phyloP scores from a whole-genome alignment of 2,329 filamentous ascomycete genomes.

The Corniculantispora saksenae region DNA sequence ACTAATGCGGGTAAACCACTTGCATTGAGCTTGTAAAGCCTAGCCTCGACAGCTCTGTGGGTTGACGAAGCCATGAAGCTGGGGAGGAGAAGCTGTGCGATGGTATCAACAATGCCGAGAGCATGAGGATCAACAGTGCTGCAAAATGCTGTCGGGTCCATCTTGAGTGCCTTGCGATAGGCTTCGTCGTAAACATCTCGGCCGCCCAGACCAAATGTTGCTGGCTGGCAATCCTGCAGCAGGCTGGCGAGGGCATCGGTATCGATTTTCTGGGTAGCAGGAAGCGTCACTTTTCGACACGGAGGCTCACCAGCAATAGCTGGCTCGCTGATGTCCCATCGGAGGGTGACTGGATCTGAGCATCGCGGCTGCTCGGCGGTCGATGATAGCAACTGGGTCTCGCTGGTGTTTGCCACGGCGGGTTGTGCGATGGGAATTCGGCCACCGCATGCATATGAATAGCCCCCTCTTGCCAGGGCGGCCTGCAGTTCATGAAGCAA shows the following conservation, averaged over 20 bases:
- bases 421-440: too few species aligned
- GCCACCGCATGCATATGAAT: too few species aligned
- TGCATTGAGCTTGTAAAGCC: conserved; percentile 61
- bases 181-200: conserved; percentile 51
- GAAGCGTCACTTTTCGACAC: background rate
- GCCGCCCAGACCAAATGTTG: conserved; percentile 48
- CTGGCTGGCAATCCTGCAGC: conserved; percentile 33
- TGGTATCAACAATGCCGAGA: conserved; percentile 51
- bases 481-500: too few species aligned
- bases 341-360: background rate
- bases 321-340: background rate
- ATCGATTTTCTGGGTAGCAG: background rate
- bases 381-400: too few species aligned
- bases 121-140: conserved; percentile 54
- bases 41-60: conserved; percentile 44
- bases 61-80: conserved; percentile 26
- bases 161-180: conserved; percentile 54
- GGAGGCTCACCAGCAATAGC: background rate
- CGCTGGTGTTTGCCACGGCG: too few species aligned
- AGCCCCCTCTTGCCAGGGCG: too few species aligned
- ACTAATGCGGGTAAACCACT: conserved; percentile 1
- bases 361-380: background rate
- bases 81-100: conserved; percentile 48
- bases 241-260: background rate
- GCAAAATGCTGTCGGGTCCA: conserved; percentile 49